Base-by-base conservation (phyloP, 495 filamentous ascomycete genomes). In the Podospora anserina region DNA sequence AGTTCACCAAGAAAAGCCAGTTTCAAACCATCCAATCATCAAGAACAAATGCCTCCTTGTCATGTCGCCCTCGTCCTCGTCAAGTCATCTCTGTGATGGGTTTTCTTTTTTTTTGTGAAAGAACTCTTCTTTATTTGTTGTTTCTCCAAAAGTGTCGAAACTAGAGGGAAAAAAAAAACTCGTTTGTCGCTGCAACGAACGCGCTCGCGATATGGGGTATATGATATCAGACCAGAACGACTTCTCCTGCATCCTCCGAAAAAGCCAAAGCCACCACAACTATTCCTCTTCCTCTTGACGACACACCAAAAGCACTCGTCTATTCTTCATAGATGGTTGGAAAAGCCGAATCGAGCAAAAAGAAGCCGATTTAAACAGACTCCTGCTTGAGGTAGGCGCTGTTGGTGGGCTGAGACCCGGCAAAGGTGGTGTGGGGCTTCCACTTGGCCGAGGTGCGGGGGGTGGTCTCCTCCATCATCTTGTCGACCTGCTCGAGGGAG, bases 401-500 rank as follows among this genome's bases (percentile, higher is more conserved):
- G n/a, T 75, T 59, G 60, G 57, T 54, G 23, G 57, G 65, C 18
- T 30, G 57, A 55, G 34, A 13, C 39, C 79, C 75, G 5, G 89
- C 89, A 69, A 90, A 93, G 30, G 91, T 94, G 64, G 81, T 80
- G 72, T 86, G 85, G 27, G 91, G 90, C 72, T 82, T 83, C 92
- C 92, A 94, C 73, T 85, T 86, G 76, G 82, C 75, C 64, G 89
- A 92, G 18, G 85, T 89, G 27, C 88, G 78, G n/a, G 92, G 89
- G 1, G 84, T 90, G 5, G 87, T 86, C 82, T 94, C 91, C 77
- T 93, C 92, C 83, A 96, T 86, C 92, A 94, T 93, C 80, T 88
- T 86, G 82, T 95, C 92, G 73, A 96, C 90, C 77, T 96, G 91
- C 82, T 96, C 92, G 60, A 95, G 90, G 19, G 90, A 89, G 20